Conservation (phyloP, 441 rosid species). For the Corymbia citriodora region DNA sequence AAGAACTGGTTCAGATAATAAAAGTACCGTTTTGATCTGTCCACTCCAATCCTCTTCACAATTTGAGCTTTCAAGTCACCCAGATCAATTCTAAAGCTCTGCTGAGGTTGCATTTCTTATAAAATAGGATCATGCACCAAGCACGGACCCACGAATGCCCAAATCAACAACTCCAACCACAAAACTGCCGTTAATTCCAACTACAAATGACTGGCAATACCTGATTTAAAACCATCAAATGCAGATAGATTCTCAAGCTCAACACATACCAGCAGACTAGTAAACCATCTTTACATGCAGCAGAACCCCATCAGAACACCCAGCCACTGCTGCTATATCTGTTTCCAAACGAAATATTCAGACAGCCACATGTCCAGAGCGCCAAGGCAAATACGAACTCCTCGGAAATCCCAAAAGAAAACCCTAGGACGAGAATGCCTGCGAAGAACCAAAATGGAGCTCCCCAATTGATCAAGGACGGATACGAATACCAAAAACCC, state of each 20-base stretch:
- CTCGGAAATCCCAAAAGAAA: neutral
- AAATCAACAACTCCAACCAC: neutral
- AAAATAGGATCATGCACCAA: constrained; percentile 42
- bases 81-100: constrained; percentile 71
- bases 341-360: neutral
- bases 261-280: neutral
- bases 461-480: neutral
- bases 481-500: neutral
- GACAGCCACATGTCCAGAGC: neutral
- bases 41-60: constrained; percentile 72
- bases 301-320: neutral
- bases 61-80: constrained; percentile 66
- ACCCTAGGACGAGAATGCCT: neutral
- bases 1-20: constrained; percentile 65
- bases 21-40: constrained; percentile 73
- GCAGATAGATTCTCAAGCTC: neutral
- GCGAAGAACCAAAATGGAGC: neutral
- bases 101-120: constrained; percentile 77
- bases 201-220: neutral
- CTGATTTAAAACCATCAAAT: neutral
- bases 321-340: neutral
- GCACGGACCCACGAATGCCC: constrained; percentile 23
- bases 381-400: neutral
- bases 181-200: neutral
- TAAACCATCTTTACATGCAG: neutral